A percentile compares a stretch with the other conserved stretches of the same genome.
Evolutionary conservation across 208 protist species (phyloP).

Genomic region (Acanthamoeba healyi): DNA sequence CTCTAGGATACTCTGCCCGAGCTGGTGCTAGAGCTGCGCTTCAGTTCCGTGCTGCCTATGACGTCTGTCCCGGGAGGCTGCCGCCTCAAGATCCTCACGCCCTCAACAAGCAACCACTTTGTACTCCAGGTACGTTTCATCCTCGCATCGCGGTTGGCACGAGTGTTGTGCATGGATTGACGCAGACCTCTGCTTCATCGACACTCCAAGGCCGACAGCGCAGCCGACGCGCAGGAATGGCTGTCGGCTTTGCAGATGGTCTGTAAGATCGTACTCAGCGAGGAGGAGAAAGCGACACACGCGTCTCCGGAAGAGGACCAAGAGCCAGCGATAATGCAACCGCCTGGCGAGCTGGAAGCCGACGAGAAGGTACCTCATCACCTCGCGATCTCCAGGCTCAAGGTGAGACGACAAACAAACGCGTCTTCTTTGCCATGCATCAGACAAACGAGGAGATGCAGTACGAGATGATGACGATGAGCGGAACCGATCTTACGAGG

Average conservation of each 20-base stretch:
- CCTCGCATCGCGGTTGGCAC: neutral
- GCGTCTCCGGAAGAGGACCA: neutral
- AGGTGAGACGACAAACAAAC: no score
- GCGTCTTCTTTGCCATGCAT: no score
- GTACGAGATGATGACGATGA: neutral
- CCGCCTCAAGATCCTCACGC: slow-evolving; percentile 35
- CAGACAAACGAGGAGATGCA: neutral
- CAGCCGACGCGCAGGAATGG: slow-evolving; percentile 33
- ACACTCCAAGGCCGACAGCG: slow-evolving; percentile 11
- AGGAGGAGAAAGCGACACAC: neutral
- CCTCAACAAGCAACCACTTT: slow-evolving; percentile 24
- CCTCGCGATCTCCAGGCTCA: no score
- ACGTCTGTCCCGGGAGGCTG: neutral
- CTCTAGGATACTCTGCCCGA: neutral
- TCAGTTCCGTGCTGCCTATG: neutral
- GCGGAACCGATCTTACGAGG: neutral
- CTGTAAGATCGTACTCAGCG: slow-evolving; percentile 33
- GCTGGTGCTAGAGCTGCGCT: slow-evolving; percentile 5
- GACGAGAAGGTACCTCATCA: neutral
- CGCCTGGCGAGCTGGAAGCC: neutral
- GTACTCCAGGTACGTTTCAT: neutral
- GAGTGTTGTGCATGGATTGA: neutral
- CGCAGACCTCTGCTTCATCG: no score
- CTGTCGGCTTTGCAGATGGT: slow-evolving; percentile 46
- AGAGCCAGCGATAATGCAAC: neutral